These are phyloP conservation scores for Wickerhamiella dianesei DNA, from an alignment of 805 yeast species.

Conservation along the genomic window DNA sequence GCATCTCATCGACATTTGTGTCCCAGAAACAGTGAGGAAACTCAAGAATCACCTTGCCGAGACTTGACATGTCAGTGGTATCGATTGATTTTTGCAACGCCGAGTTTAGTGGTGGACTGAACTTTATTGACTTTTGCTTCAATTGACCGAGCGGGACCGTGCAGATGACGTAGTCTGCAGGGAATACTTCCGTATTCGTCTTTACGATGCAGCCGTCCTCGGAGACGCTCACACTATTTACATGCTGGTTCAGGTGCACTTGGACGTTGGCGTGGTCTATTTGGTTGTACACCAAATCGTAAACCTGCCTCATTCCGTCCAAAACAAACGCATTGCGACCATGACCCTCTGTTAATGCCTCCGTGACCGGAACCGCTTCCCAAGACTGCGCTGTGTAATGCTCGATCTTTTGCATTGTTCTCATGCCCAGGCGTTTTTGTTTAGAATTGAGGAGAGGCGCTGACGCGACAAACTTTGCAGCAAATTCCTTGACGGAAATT, in stretches of 20 bases:
- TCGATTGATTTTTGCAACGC: slow-evolving; percentile 29
- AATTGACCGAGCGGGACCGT: slow-evolving; percentile 69
- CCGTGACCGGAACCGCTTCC: slow-evolving; percentile 53
- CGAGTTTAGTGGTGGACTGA: slow-evolving; percentile 30
- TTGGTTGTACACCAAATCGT: slow-evolving; percentile 31
- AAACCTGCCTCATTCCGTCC: slow-evolving; percentile 43
- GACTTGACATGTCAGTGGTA: slow-evolving; percentile 45
- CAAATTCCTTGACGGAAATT: slow-evolving; percentile 37
- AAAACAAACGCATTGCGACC: slow-evolving; percentile 67
- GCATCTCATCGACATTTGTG: slow-evolving; percentile 35
- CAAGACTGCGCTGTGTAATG: slow-evolving; percentile 71
- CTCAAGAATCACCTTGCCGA: slow-evolving; percentile 63
- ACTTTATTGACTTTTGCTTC: slow-evolving; percentile 18
- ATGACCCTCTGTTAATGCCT: slow-evolving; percentile 28
- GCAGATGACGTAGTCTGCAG: slow-evolving; percentile 48
- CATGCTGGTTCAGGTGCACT: background rate
- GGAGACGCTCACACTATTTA: background rate
- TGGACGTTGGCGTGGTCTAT: slow-evolving; percentile 24
- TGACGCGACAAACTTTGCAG: slow-evolving; percentile 32
- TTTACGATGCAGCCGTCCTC: slow-evolving; percentile 21
- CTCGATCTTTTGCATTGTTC: slow-evolving; percentile 46
- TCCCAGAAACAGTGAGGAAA: slow-evolving; percentile 53
- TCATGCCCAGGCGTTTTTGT: slow-evolving; percentile 38
- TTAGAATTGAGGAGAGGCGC: slow-evolving; percentile 26
- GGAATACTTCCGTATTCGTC: slow-evolving; percentile 23